These are phyloP conservation scores for Zymoseptoria brevis DNA, from an alignment of 2,329 filamentous ascomycete genomes.

Conservation along the genomic window DNA sequence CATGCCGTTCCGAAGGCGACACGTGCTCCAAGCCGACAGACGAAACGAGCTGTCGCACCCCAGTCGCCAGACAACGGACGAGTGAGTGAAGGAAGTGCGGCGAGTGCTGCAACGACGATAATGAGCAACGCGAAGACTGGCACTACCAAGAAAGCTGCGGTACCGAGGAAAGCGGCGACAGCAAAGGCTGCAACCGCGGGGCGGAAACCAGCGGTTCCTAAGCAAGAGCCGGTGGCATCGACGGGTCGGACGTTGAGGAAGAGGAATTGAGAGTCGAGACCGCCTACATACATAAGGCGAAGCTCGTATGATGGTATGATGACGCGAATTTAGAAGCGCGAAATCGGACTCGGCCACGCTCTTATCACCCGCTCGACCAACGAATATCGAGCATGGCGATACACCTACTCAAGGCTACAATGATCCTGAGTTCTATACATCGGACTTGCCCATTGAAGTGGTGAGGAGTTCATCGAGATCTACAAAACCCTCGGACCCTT, in stretches of 20 bases:
- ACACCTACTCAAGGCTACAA: neutral
- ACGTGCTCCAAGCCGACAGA: constrained; percentile 56
- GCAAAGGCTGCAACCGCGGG: constrained; percentile 37
- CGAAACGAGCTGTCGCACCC: constrained; percentile 34
- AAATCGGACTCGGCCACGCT: neutral
- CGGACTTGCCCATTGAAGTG: neutral
- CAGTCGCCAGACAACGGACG: constrained; percentile 13
- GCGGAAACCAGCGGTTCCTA: constrained; percentile 29
- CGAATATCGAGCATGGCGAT: too few relatives aligned
- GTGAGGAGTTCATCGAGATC: neutral
- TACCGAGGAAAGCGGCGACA: constrained; percentile 22
- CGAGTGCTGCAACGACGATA: constrained; percentile 54
- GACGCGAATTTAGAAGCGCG: neutral
- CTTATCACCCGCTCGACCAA: neutral
- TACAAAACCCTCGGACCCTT: neutral
- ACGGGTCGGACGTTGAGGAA: constrained; percentile 27
- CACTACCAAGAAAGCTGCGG: constrained; percentile 12
- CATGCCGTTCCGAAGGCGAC: constrained; percentile 41
- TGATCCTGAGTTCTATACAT: neutral
- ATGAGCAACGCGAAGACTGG: constrained; percentile 45
- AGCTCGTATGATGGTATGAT: constrained; percentile 1
- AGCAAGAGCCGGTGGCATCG: constrained; percentile 19
- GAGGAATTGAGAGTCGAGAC: constrained; percentile 16
- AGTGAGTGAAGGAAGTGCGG: constrained; percentile 52
- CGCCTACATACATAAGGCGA: neutral